Evolutionary conservation across 208 protist species (phyloP), one percentile per base, ranked within the genome.

Genomic region (Wallacemonas sp.): DNA sequence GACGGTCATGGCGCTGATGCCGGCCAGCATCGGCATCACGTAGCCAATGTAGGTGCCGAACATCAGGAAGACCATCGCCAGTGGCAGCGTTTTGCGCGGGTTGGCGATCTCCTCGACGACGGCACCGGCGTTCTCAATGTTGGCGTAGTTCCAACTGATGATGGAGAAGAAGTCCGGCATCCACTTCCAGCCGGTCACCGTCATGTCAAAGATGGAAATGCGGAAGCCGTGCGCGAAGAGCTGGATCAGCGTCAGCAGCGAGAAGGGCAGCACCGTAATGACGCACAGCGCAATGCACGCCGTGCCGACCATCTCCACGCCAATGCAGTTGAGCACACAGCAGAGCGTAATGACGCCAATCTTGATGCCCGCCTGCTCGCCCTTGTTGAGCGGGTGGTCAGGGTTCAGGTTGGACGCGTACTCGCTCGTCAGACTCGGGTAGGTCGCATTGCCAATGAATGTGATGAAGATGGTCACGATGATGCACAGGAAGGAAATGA

Each of bases 101-200:
- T 94, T 90, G 12, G 74, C 50, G 16, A 94, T 74, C 54, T 94
- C 84, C 76, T 94, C 84, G 10, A 94, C 80, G 29, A 94, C 74
- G 1, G 88, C 74, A 26, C 88, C 88, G 29, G 84, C 79, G 70
- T 94, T 94, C 59, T 94, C 88, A 69, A 94, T 89, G 76, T 94
- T 94, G 20, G 88, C 88, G 68, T 91, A 94, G 74, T 91, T 94
- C 85, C 88, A 94, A 65, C 82, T 91, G 57, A 91, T 85, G 72
- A 94, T 91, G 49, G 82, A 86, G 62, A 94, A 84, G 70, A 94
- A 94, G 23, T 61, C 61, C 10, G 52, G 52, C 18, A 81, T 63
- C 85, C 88, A 94, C 26, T 85, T 63, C 39, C 91, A 82, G 2
- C 44, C 48, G 54, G 71, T 70, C 49, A 80, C 54, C 23, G 87